These are phyloP conservation scores for Saccharomyces hybrid DNA, from an alignment of 1,139 yeast genomes.

Conservation along the genomic window DNA sequence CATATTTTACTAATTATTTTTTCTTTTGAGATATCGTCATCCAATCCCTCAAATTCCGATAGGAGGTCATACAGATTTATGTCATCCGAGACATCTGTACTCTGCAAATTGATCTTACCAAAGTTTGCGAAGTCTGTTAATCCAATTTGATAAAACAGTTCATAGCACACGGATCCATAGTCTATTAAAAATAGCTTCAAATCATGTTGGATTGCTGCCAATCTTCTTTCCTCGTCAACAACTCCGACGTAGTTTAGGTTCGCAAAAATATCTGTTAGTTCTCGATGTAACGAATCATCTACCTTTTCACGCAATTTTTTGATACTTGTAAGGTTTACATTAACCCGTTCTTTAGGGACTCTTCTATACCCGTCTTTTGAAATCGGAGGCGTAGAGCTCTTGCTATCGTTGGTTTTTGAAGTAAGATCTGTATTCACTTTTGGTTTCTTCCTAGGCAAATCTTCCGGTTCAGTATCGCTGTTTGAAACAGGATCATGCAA, in stretches of 20 bases:
- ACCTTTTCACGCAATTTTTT: slow-evolving; percentile 45
- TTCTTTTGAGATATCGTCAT: slow-evolving; percentile 13
- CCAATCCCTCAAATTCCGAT: slow-evolving; percentile 12
- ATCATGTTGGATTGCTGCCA: slow-evolving; percentile 78
- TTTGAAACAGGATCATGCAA: not conserved
- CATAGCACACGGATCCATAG: slow-evolving; percentile 60
- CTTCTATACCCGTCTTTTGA: slow-evolving; percentile 10
- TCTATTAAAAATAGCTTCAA: slow-evolving; percentile 72
- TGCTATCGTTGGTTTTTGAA: not conserved
- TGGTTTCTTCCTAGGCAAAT: not conserved
- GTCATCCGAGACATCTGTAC: slow-evolving; percentile 24
- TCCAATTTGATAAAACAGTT: slow-evolving; percentile 74
- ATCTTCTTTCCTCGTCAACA: slow-evolving; percentile 60
- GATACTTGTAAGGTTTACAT: slow-evolving; percentile 53
- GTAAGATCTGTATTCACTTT: not conserved
- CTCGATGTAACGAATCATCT: slow-evolving; percentile 40
- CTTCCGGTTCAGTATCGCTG: not conserved
- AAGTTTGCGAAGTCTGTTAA: slow-evolving; percentile 74
- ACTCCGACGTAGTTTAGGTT: slow-evolving; percentile 74
- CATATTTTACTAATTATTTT: slow-evolving; percentile 30
- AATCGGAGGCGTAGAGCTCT: not conserved
- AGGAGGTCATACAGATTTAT: slow-evolving; percentile 12
- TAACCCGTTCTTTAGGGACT: slow-evolving; percentile 23
- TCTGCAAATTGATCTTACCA: slow-evolving; percentile 48
- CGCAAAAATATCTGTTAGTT: slow-evolving; percentile 59